Percentiles rank a stretch among this genome's conserved stretches.
phyloP scores from a whole-genome alignment of 2,329 filamentous ascomycete genomes.

The Eutypella sp. region DNA sequence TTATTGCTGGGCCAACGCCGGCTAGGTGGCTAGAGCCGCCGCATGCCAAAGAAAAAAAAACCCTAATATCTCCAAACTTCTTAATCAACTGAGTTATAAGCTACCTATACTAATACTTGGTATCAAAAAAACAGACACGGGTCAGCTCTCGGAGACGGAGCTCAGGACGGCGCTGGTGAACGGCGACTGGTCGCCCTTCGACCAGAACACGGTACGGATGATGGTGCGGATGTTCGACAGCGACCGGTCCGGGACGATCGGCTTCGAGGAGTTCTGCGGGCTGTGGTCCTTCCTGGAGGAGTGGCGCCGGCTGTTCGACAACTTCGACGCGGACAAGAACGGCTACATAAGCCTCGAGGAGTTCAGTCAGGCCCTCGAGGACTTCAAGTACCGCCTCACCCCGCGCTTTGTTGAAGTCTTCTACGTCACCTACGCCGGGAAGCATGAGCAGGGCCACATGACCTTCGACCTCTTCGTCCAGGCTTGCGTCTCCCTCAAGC shows the following conservation, averaged over 20 bases:
- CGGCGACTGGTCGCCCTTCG: constrained; percentile 91
- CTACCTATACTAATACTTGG: no score
- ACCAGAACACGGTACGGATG: constrained; percentile 91
- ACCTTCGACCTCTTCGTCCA: constrained; percentile 97
- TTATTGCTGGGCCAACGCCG: no score
- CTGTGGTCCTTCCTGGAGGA: constrained; percentile 94
- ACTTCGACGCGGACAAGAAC: constrained; percentile 82
- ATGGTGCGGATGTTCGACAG: constrained; percentile 99
- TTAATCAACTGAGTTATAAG: no score
- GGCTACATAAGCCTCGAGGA: constrained; percentile 84
- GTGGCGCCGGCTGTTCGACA: constrained; percentile 92
- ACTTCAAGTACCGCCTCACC: constrained; percentile 89
- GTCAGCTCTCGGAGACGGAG: constrained; percentile 79
- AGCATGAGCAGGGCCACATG: constrained; percentile 64
- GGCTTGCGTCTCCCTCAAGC: constrained; percentile 91
- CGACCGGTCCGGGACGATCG: constrained; percentile 82
- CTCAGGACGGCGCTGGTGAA: constrained; percentile 90
- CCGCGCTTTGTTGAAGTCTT: constrained; percentile 77
- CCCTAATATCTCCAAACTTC: no score
- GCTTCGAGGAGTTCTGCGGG: constrained; percentile 93
- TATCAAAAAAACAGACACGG: constrained; percentile 50
- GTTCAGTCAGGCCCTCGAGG: constrained; percentile 83
- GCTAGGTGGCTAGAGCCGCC: no score
- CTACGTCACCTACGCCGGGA: constrained; percentile 88
- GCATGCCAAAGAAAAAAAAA: no score